These are phyloP conservation scores for Lentinula aciculospora DNA, from an alignment of 768 basidiomycete species.

Conservation along the genomic window DNA sequence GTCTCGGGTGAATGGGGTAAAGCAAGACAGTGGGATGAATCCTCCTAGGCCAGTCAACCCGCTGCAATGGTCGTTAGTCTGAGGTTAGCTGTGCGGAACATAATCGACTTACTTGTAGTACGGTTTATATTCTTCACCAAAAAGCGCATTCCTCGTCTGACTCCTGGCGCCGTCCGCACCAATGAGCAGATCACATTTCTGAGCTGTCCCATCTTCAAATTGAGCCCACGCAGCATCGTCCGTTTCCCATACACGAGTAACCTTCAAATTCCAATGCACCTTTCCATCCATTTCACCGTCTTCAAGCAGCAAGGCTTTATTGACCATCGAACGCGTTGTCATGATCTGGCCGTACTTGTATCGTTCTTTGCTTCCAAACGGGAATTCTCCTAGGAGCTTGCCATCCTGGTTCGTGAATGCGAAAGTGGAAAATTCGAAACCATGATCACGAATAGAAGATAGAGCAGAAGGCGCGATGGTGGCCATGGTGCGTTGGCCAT, in stretches of 20 bases:
- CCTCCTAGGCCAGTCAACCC: neutral
- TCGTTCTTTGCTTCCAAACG: neutral
- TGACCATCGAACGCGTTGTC: neutral
- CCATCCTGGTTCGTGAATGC: neutral
- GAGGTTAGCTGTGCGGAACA: neutral
- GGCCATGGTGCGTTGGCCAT: neutral
- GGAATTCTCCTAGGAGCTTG: neutral
- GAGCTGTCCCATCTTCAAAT: neutral
- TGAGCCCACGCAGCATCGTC: neutral
- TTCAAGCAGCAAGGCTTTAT: neutral
- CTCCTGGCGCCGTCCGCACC: constrained; percentile 3
- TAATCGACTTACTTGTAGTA: neutral
- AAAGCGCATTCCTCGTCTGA: neutral
- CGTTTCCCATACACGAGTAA: neutral
- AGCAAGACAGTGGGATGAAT: neutral
- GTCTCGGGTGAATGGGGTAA: neutral
- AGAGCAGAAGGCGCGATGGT: neutral
- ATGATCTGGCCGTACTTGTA: constrained; percentile 1
- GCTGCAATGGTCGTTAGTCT: neutral
- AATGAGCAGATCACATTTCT: neutral
- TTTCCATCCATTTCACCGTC: neutral
- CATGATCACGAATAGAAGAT: neutral
- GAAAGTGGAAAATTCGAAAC: neutral
- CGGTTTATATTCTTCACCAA: neutral
- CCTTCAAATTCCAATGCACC: neutral